Percentiles rank a stretch among this genome's conserved stretches.
phyloP scores from a whole-genome alignment of 2,329 filamentous ascomycete species.

The Cytospora chrysosperma region DNA sequence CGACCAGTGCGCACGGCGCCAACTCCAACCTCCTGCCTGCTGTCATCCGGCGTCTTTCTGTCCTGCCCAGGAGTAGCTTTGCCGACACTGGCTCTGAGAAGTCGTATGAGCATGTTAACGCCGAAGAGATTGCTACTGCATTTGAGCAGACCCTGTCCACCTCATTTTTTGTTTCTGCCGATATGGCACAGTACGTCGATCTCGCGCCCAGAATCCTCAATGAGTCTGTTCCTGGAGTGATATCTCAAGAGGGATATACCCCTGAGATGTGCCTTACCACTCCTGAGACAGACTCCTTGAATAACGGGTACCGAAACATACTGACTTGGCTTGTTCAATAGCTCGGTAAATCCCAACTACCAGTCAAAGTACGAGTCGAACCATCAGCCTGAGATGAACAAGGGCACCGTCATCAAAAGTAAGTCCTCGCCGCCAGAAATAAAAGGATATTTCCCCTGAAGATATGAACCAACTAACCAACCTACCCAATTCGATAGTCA shows the following conservation, averaged over 20 bases:
- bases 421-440: neutral
- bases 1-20: constrained; percentile 86
- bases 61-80: constrained; percentile 62
- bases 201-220: neutral
- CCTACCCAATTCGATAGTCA: constrained; percentile 50
- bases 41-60: constrained; percentile 81
- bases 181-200: constrained; percentile 78
- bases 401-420: constrained; percentile 86
- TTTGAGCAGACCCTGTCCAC: constrained; percentile 90
- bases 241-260: no score
- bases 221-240: neutral
- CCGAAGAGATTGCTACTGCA: constrained; percentile 68
- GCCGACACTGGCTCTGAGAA: constrained; percentile 54
- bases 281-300: no score
- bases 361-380: constrained; percentile 84
- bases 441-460: no score
- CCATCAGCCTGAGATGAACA: constrained; percentile 94
- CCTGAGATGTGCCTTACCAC: no score
- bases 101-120: constrained; percentile 59
- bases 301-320: neutral
- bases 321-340: neutral
- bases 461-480: neutral
- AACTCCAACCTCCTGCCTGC: constrained; percentile 88
- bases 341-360: constrained; percentile 87
- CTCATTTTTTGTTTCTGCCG: constrained; percentile 91